Percentiles rank a stretch among this genome's conserved stretches.
phyloP scores from a whole-genome alignment of 768 basidiomycete species.

The Boletus bicolor region DNA sequence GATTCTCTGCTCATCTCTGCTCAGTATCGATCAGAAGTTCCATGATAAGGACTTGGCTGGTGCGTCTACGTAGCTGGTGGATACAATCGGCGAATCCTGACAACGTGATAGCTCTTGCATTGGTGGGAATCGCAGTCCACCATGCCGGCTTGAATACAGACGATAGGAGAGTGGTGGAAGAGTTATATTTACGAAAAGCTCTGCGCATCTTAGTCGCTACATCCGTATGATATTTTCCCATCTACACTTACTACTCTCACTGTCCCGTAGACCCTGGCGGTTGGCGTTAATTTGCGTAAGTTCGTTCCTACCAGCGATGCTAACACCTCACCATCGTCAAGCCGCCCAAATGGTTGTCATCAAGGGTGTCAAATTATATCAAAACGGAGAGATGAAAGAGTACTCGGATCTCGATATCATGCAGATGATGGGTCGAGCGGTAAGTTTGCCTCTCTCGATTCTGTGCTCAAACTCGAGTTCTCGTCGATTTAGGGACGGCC shows the following conservation, averaged over 20 bases:
- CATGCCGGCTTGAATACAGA: conserved; percentile 80
- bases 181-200: conserved; percentile 60
- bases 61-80: conserved; percentile 13
- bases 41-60: conserved; percentile 62
- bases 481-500: conserved; percentile 64
- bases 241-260: conserved; percentile 4
- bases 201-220: conserved; percentile 76
- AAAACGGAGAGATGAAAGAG: conserved; percentile 65
- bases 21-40: conserved; percentile 56
- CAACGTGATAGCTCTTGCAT: conserved; percentile 51
- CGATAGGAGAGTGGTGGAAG: conserved; percentile 74
- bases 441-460: conserved; percentile 33
- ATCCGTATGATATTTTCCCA: conserved; percentile 52
- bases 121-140: conserved; percentile 80
- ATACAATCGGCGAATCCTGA: conserved; percentile 4
- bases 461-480: neutral
- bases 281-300: conserved; percentile 93
- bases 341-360: conserved; percentile 93
- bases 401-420: conserved; percentile 91
- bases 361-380: conserved; percentile 82
- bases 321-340: conserved; percentile 27
- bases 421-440: conserved; percentile 96
- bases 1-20: neutral
- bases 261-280: conserved; percentile 77
- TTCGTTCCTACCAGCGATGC: conserved; percentile 2